Evolutionary conservation across 257 asterid species (phyloP).

Genomic region (Cordia subcordata): DNA sequence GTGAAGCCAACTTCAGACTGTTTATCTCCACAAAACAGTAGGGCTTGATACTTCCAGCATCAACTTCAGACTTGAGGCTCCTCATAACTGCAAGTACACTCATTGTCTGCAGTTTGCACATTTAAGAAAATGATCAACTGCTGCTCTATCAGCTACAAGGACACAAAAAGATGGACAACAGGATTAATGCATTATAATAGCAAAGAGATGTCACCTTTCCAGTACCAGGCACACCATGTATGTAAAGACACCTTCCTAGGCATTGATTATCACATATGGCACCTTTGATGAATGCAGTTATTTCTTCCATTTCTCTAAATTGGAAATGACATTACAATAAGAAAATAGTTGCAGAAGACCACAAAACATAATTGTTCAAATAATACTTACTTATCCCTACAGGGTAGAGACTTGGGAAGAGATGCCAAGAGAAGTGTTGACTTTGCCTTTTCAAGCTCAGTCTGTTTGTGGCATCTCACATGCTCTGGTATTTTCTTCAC

Average conservation of each 20-base stretch:
- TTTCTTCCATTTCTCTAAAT: constrained; percentile 88
- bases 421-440: constrained; percentile 83
- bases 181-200: background rate
- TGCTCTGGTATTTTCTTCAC: constrained; percentile 86
- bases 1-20: constrained; percentile 93
- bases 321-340: constrained; percentile 16
- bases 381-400: constrained; percentile 72
- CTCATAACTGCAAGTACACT: constrained; percentile 84
- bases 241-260: constrained; percentile 88
- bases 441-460: constrained; percentile 88
- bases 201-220: constrained; percentile 64
- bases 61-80: constrained; percentile 76
- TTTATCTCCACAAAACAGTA: constrained; percentile 90
- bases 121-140: constrained; percentile 18
- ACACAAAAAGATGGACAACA: background rate
- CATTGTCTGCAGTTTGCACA: constrained; percentile 73
- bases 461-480: constrained; percentile 75
- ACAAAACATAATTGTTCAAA: constrained; percentile 1
- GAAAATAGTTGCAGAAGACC: constrained; percentile 10
- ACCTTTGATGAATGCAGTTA: constrained; percentile 75
- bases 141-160: background rate
- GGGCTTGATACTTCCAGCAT: constrained; percentile 70
- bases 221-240: constrained; percentile 99
- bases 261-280: constrained; percentile 88
- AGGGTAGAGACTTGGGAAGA: constrained; percentile 83